Evolutionary conservation across 169 alveolate species (phyloP).

Genomic region (Eimeria zaria): DNA sequence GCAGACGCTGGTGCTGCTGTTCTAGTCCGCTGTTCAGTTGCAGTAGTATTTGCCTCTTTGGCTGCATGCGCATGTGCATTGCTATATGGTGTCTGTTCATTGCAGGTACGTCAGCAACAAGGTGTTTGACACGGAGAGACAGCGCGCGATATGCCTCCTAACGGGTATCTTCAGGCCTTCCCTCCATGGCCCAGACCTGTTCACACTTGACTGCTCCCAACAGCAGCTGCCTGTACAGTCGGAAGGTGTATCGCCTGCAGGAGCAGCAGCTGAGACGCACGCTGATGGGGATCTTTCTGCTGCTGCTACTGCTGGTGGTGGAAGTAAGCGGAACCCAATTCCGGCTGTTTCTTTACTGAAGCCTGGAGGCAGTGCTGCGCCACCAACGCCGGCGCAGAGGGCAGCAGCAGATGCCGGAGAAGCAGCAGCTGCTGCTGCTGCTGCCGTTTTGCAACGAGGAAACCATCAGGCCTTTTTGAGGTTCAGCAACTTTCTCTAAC

Average conservation of each 20-base stretch:
- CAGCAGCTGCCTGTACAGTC: constrained; percentile 36
- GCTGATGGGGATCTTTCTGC: neutral
- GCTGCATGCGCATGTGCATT: too few relatives aligned
- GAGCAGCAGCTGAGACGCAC: neutral
- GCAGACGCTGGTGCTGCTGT: too few relatives aligned
- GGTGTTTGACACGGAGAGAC: constrained; percentile 56
- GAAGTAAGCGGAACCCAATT: neutral
- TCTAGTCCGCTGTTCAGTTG: too few relatives aligned
- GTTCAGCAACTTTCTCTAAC: constrained; percentile 39
- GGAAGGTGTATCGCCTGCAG: neutral
- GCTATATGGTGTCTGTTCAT: too few relatives aligned
- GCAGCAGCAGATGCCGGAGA: constrained; percentile 45
- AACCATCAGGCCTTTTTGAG: neutral
- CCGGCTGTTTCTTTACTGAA: neutral
- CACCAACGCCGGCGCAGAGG: neutral
- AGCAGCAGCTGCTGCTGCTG: constrained; percentile 34
- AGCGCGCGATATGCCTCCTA: constrained; percentile 11
- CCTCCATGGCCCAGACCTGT: constrained; percentile 15
- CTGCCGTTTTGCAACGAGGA: constrained; percentile 16
- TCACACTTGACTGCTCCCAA: constrained; percentile 32
- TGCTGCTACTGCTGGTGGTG: neutral
- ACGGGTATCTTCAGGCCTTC: constrained; percentile 34
- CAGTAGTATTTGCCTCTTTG: neutral
- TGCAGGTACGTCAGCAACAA: constrained; percentile 62
- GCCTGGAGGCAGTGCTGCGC: neutral